Evolutionary conservation across 108 stramenopile genomes (phyloP), one percentile per base, ranked within the genome.

Genomic region (Schizochytrium sp.): DNA sequence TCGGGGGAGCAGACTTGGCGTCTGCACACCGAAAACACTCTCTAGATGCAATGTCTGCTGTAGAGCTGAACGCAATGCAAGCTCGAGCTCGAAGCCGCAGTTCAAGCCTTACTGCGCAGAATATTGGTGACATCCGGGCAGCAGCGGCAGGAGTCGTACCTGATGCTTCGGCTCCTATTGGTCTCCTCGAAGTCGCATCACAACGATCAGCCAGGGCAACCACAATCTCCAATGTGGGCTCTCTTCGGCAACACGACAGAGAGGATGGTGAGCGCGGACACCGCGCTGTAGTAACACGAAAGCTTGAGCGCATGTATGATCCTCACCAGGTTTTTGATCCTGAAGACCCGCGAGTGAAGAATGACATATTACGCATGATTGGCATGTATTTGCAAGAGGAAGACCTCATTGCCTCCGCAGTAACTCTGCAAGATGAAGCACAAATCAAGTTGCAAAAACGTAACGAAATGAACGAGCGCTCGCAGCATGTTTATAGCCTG

Each of bases 341-440:
- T 5, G 76, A 83, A 83, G 76, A 83, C 28, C 76, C 76, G 13
- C 50, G 76, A n/a, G 76, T 83, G 45, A 83, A 83, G 76, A 83
- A 50, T 2, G 76, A 83, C 76, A 55, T 83, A 5, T 53, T 83
- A n/a, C 76, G 76, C 47, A 83, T 83, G 47, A 83, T 83, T 1
- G 76, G 76, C 50, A 83, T 55, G 50, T 83, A 83, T 40, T 53
- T 83, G 28, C 76, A 83, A 42, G 47, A 49, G n/a, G 76, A 83
- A 42, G 76, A 28, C 10, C 53, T 55, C 76, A 83, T 55, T n/a
- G 76, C 76, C 0, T 13, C 76, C 4, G 13, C 76, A 38, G 15
- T 83, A 13, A 83, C 76, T 40, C 47, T 83, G 76, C 76, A 83
- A 42, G 76, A 83, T 28, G 76, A 83, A 55, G 76, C 76, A 17